Evolutionary conservation across 345 rosid genomes (phyloP).

Genomic region (Conringia planisiliqua): DNA sequence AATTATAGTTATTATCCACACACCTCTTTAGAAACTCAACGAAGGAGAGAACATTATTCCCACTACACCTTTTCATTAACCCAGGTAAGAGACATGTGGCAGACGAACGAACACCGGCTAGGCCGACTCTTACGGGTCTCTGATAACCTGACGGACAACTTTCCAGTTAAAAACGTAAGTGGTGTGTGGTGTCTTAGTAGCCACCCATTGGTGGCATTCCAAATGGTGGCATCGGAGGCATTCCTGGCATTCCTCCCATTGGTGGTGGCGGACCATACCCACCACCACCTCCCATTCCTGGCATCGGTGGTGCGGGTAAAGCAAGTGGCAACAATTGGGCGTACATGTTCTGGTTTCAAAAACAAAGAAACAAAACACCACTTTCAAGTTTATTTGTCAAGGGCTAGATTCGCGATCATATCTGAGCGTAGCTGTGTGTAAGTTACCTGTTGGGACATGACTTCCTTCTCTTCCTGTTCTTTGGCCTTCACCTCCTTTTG

Average conservation of each 20-base stretch:
- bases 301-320: slow-evolving; percentile 90
- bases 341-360: slow-evolving; percentile 75
- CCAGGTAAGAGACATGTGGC: background rate
- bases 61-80: background rate
- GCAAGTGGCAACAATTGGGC: slow-evolving; percentile 87
- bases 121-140: background rate
- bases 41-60: background rate
- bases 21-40: background rate
- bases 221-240: slow-evolving; percentile 60
- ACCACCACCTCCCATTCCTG: slow-evolving; percentile 65
- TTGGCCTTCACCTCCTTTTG: slow-evolving; percentile 62
- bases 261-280: slow-evolving; percentile 38
- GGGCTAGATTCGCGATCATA: background rate
- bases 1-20: slow-evolving; percentile 20
- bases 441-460: slow-evolving; percentile 79
- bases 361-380: background rate
- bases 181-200: slow-evolving; percentile 32
- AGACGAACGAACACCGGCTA: slow-evolving; percentile 6
- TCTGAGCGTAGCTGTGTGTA: background rate
- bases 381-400: background rate
- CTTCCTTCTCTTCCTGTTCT: slow-evolving; percentile 76
- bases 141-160: background rate
- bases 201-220: slow-evolving; percentile 77
- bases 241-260: slow-evolving; percentile 48
- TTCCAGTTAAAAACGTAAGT: background rate